These are phyloP conservation scores for Adansonia digitata DNA, from an alignment of 345 rosid genomes.

Conservation along the genomic window DNA sequence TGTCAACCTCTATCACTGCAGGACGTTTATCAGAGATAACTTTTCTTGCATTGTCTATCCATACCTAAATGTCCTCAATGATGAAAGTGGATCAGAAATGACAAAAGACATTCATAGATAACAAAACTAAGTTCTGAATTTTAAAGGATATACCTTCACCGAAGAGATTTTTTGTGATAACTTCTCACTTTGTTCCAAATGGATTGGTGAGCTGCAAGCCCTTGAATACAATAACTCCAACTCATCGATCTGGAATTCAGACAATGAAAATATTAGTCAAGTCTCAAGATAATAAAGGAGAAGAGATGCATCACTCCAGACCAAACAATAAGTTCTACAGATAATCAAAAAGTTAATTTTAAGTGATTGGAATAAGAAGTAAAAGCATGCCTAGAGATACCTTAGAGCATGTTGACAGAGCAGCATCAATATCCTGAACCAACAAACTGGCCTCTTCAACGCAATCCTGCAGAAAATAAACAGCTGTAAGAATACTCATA, in stretches of 20 bases:
- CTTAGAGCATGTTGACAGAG: slow-evolving; percentile 45
- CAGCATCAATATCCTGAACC: slow-evolving; percentile 48
- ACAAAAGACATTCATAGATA: neutral
- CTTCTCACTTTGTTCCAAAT: slow-evolving; percentile 42
- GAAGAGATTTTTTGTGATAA: slow-evolving; percentile 51
- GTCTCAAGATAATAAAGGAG: slow-evolving; percentile 1
- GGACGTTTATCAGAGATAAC: slow-evolving; percentile 35
- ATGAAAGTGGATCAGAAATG: slow-evolving; percentile 17
- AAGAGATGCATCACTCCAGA: neutral
- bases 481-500: slow-evolving; percentile 8
- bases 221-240: slow-evolving; percentile 59
- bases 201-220: slow-evolving; percentile 50
- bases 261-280: slow-evolving; percentile 6
- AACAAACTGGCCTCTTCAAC: slow-evolving; percentile 60
- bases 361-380: slow-evolving; percentile 1
- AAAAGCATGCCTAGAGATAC: slow-evolving; percentile 24
- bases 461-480: slow-evolving; percentile 39
- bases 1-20: slow-evolving; percentile 45
- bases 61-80: slow-evolving; percentile 41
- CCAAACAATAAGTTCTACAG: neutral
- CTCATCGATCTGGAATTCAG: slow-evolving; percentile 48
- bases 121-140: neutral
- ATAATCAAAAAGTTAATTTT: neutral
- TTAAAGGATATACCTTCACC: slow-evolving; percentile 50
- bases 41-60: slow-evolving; percentile 47